Conservation (phyloP, 768 basidiomycete genomes). For the Suillus discolor region DNA sequence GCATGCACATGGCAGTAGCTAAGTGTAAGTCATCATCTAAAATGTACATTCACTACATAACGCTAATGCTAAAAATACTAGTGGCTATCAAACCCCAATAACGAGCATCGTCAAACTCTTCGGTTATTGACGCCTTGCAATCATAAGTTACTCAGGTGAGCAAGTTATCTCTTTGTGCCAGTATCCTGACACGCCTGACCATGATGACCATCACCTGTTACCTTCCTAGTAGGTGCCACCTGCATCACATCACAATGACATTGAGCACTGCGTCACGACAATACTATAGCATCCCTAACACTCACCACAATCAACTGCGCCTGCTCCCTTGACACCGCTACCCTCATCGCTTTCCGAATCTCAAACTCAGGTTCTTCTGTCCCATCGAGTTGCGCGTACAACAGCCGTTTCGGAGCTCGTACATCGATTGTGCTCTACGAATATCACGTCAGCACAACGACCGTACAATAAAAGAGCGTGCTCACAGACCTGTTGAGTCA, state of each 20-base stretch:
- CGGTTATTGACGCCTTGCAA: not conserved
- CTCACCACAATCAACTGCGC: slow-evolving; percentile 27
- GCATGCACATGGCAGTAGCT: no score
- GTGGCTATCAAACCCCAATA: no score
- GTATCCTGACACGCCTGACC: slow-evolving; percentile 23
- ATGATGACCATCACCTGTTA: slow-evolving; percentile 5
- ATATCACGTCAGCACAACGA: not conserved
- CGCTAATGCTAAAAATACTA: not conserved
- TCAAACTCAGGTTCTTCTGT: slow-evolving; percentile 22
- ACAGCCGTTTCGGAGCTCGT: slow-evolving; percentile 16
- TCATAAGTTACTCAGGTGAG: slow-evolving; percentile 11
- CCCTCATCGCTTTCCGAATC: slow-evolving; percentile 26
- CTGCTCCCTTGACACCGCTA: slow-evolving; percentile 18
- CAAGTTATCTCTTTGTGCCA: slow-evolving; percentile 5
- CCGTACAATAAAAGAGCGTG: not conserved
- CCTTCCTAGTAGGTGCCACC: slow-evolving; percentile 29
- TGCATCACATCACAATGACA: slow-evolving; percentile 4
- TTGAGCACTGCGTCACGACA: slow-evolving; percentile 6
- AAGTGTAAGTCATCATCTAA: not conserved
- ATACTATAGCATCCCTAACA: no score
- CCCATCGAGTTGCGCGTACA: slow-evolving; percentile 10
- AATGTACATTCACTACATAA: not conserved
- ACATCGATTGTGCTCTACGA: slow-evolving; percentile 19
- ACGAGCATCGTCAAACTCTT: no score
- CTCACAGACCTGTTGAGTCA: slow-evolving; percentile 5